Evolutionary conservation across 2,329 filamentous ascomycete species (phyloP).

Genomic region (Trichoderma cornu-damae): DNA sequence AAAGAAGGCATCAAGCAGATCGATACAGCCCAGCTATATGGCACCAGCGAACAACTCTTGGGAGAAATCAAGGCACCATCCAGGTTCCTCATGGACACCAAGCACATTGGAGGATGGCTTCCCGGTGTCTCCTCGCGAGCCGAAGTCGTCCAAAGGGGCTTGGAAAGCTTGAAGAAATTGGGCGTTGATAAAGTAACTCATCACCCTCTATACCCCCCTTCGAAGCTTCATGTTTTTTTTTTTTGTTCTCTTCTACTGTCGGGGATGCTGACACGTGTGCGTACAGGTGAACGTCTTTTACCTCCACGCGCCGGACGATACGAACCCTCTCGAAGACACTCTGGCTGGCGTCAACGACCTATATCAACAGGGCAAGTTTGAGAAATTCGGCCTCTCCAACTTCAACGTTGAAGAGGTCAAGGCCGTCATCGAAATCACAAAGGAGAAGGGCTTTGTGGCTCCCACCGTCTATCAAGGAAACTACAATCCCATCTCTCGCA

Average conservation of each 20-base stretch:
- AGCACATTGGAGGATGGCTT: not conserved
- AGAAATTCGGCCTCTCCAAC: conserved; percentile 37
- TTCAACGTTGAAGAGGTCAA: conserved; percentile 38
- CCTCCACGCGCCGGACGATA: conserved; percentile 1
- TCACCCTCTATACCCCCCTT: too few relatives aligned
- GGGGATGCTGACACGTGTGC: not conserved
- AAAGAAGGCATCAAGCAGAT: not conserved
- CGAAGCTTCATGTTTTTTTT: too few relatives aligned
- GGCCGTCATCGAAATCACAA: conserved; percentile 36
- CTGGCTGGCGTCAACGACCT: conserved; percentile 8
- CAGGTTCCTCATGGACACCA: conserved; percentile 8
- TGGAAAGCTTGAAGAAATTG: not conserved
- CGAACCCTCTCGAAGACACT: not conserved
- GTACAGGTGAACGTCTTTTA: conserved; percentile 12
- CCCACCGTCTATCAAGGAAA: conserved; percentile 42
- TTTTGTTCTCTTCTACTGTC: too few relatives aligned
- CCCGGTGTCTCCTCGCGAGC: not conserved
- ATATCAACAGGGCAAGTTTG: not conserved
- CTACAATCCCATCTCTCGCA: conserved; percentile 39
- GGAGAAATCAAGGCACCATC: not conserved
- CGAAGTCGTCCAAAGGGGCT: not conserved
- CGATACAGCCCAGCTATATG: conserved; percentile 13
- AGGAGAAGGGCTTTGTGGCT: conserved; percentile 34
- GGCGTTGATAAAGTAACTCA: not conserved
- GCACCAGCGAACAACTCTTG: not conserved